Evolutionary conservation across 441 rosid species (phyloP), one percentile per base, ranked within the genome.

Genomic region (Gossypium gossypioides): DNA sequence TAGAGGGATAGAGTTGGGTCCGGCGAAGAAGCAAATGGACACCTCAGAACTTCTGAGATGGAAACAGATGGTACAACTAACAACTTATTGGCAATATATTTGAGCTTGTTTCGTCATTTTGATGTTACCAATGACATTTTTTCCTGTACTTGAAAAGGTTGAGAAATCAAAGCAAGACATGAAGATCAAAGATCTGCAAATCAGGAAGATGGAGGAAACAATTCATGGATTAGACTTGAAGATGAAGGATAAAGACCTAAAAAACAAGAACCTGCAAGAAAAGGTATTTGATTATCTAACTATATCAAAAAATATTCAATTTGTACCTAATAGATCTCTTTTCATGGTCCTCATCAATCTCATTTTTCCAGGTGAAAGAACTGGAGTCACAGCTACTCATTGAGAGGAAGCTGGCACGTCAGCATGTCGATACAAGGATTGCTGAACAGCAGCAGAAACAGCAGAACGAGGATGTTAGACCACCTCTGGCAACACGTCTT

Each of bases 351-450:
- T 59, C 13, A 42, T 52, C 6, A 0, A 24, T 1, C 15, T 8
- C 15, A 7, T 70, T 71, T 81, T 15, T 76, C 66, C 81, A 92
- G 97, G 80, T 92, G 29, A 94, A 89, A 77, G 99, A 94, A 78
- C 85, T 94, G 58, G 99, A 94, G 81, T 75, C 94, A 0, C 99
- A 94, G 72, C 91, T 94, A 69, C 84, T 94, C 44, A 85, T 90
- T 27, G 99, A 92, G 76, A 90, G 99, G 81, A 94, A 90, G 80
- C 87, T 94, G 15, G 97, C 97, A 25, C 91, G 99, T 57, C 99
- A 90, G 79, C 97, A 94, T 50, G 95, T 94, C 46, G 97, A 94
- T 79, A 84, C 91, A 10, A 94, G 85, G 85, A 89, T 89, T 25
- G 97, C 93, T 34, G 94, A 90, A 81, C 88, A 81, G 60, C 83